A percentile compares a stretch with the other conserved stretches of the same genome.
phyloP scores from a whole-genome alignment of 1,139 yeast genomes.

The Taiozyma onychis region DNA sequence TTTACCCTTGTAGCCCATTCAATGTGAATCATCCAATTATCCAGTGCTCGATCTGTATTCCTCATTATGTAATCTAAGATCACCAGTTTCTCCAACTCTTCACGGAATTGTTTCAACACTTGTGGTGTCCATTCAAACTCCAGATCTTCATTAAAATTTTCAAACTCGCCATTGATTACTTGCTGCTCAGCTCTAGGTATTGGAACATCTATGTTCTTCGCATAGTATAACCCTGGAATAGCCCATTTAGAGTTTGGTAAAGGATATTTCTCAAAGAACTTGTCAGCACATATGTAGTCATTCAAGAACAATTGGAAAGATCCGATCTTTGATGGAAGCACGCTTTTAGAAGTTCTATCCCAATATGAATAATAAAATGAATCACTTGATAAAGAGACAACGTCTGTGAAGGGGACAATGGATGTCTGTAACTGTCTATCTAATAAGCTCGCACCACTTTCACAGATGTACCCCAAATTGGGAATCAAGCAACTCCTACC shows the following conservation, averaged over 20 bases:
- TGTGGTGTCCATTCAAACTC: conserved; percentile 51
- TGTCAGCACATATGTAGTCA: conserved; percentile 57
- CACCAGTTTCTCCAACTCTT: conserved; percentile 64
- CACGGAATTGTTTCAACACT: conserved; percentile 46
- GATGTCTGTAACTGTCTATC: conserved; percentile 54
- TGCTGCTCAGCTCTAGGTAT: neutral
- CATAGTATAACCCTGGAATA: conserved; percentile 9
- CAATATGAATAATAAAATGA: conserved; percentile 51
- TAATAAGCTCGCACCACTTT: conserved; percentile 62
- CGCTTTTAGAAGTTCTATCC: conserved; percentile 33
- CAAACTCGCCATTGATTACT: conserved; percentile 11
- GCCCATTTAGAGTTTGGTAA: conserved; percentile 37
- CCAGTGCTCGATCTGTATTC: conserved; percentile 70
- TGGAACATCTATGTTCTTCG: conserved; percentile 5
- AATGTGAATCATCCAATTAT: conserved; percentile 72
- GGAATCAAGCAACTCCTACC: conserved; percentile 72
- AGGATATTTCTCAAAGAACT: conserved; percentile 51
- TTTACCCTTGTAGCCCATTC: conserved; percentile 35
- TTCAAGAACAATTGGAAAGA: conserved; percentile 60
- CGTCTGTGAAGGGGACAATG: conserved; percentile 65
- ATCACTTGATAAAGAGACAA: conserved; percentile 47
- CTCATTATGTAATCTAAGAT: conserved; percentile 68
- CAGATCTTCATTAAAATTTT: conserved; percentile 14
- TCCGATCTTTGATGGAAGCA: conserved; percentile 49
- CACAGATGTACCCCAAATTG: conserved; percentile 67